Percentiles rank a stretch among this genome's conserved stretches.
Conservation (phyloP, 768 basidiomycete genomes). For the Suillus bovinus region DNA sequence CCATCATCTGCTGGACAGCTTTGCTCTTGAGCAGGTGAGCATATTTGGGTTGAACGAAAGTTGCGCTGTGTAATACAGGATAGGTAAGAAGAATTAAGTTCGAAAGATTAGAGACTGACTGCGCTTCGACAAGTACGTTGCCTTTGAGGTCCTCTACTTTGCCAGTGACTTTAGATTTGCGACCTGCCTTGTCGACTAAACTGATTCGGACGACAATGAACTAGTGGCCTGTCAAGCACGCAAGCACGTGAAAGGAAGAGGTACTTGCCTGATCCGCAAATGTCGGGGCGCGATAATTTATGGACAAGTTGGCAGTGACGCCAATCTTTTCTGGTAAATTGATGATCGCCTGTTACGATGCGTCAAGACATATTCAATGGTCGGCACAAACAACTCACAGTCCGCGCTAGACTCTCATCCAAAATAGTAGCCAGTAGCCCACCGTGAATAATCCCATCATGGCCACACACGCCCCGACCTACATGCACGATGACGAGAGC, state of each 20-base stretch:
- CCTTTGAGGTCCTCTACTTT: conserved; percentile 82
- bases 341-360: conserved; percentile 62
- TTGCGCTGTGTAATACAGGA: conserved; percentile 45
- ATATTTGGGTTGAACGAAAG: conserved; percentile 90
- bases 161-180: conserved; percentile 74
- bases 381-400: conserved; percentile 48
- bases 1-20: conserved; percentile 64
- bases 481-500: conserved; percentile 74
- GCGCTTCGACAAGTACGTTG: conserved; percentile 77
- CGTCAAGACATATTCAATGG: neutral
- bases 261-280: conserved; percentile 76
- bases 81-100: neutral
- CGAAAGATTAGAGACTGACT: conserved; percentile 46
- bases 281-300: conserved; percentile 87
- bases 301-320: conserved; percentile 82
- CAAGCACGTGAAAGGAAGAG: neutral
- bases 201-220: conserved; percentile 81
- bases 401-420: conserved; percentile 82
- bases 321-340: conserved; percentile 89
- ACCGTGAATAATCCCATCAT: conserved; percentile 94
- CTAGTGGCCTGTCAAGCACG: conserved; percentile 38
- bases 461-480: conserved; percentile 85
- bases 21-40: conserved; percentile 70
- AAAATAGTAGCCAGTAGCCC: conserved; percentile 88
- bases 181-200: conserved; percentile 67